Percentiles rank a stretch among this genome's conserved stretches.
Evolutionary conservation across 2,329 filamentous ascomycete species (phyloP).

Genomic region (Chalara sp.): DNA sequence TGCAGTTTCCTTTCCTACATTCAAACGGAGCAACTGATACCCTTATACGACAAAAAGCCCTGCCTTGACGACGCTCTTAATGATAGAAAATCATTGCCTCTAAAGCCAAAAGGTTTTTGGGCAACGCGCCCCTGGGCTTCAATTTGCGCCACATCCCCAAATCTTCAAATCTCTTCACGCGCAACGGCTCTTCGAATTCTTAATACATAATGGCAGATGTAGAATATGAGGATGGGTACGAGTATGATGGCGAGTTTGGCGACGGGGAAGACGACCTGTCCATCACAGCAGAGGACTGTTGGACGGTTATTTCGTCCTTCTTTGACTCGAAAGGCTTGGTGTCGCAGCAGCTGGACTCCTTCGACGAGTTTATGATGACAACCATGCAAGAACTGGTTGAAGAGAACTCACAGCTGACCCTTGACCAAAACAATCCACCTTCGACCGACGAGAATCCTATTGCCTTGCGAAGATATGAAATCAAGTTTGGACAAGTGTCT

Average conservation of each 20-base stretch:
- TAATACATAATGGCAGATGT: conserved; percentile 20
- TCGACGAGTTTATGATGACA: conserved; percentile 91
- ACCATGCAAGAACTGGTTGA: conserved; percentile 93
- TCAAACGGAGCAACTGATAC: too few species aligned
- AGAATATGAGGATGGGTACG: conserved; percentile 46
- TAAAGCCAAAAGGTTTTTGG: neutral
- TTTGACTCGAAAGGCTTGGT: conserved; percentile 95
- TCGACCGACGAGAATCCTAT: conserved; percentile 71
- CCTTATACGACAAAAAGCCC: too few species aligned
- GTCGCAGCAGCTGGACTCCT: conserved; percentile 96
- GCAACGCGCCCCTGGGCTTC: neutral
- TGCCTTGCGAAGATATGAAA: conserved; percentile 84
- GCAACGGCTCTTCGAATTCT: conserved; percentile 3
- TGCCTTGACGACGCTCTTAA: too few species aligned
- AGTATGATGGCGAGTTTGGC: conserved; percentile 60
- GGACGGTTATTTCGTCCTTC: conserved; percentile 95
- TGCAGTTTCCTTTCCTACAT: too few species aligned
- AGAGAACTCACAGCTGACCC: conserved; percentile 84
- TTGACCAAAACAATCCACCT: conserved; percentile 84
- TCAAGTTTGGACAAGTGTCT: conserved; percentile 87
- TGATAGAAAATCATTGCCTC: neutral
- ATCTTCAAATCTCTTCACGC: conserved; percentile 5
- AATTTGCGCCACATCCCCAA: neutral
- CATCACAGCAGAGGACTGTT: conserved; percentile 96
- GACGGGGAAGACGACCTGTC: conserved; percentile 61